phyloP scores from a whole-genome alignment of 306 rosid species.

The Trifolium pratense region DNA sequence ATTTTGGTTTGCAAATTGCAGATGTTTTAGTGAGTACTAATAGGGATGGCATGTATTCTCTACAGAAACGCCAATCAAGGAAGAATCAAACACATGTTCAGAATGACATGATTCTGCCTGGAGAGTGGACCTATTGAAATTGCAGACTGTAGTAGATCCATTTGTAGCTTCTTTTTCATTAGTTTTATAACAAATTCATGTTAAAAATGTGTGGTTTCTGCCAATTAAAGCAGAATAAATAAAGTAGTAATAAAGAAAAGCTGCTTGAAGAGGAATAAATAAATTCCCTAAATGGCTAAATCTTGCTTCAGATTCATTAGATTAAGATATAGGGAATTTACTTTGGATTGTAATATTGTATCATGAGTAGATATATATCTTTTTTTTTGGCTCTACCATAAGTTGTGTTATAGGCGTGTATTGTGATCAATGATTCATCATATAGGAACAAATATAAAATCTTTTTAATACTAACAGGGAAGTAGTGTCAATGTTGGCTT shows the following conservation, averaged over 20 bases:
- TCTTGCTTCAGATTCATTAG: neutral
- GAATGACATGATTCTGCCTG: conserved; percentile 65
- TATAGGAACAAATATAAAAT: no score
- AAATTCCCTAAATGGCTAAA: neutral
- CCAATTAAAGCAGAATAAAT: neutral
- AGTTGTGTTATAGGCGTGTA: neutral
- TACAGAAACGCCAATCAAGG: conserved; percentile 49
- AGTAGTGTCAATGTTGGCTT: neutral
- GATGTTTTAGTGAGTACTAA: conserved; percentile 43
- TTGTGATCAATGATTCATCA: neutral
- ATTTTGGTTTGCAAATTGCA: conserved; percentile 31
- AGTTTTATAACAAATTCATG: neutral
- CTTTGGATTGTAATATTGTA: neutral
- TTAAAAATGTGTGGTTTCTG: conserved; percentile 1
- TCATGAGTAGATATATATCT: neutral
- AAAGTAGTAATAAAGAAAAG: neutral
- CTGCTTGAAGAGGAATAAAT: conserved; percentile 20
- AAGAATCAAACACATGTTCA: conserved; percentile 36
- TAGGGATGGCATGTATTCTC: conserved; percentile 47
- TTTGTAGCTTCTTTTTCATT: neutral
- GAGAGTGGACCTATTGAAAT: conserved; percentile 81
- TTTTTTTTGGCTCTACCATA: neutral
- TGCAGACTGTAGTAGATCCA: neutral
- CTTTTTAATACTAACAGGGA: neutral
- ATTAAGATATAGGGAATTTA: conserved; percentile 12